Base-by-base conservation (phyloP, 1,284 basidiomycete species). In the Thecaphora frezii region DNA sequence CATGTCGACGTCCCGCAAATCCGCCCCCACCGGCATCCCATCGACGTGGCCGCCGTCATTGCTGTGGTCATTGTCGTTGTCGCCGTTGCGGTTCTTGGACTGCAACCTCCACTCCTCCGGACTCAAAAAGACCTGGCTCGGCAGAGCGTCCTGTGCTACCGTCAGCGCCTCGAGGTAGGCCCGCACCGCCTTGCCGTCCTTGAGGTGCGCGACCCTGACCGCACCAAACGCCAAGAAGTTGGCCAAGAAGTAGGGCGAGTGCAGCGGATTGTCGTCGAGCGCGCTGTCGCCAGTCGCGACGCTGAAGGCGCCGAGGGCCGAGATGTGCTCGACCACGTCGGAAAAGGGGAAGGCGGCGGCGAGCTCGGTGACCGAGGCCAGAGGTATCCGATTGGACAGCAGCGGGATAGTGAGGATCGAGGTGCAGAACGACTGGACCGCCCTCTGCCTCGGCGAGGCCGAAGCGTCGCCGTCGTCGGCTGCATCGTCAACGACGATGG, bases 81-180 rank as follows among this genome's bases (percentile, higher is more conserved):
- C 38, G 38, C n/a, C 38, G 38, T 9, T 36, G 33, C 18, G 9
- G 9, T n/a, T 8, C 19, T 8, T 9, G 18, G n/a, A 10, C 18
- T 39, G 38, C 19, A 41, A 45, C 16, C 21, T 19, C 13, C 36
- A n/a, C 33, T 22, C 23, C 24, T 26, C 21, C 14, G 37, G 46
- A 21, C 36, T 22, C 13, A 43, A 26, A 46, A 64, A 58, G 26
- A 33, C 43, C 18, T 51, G 39, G 28, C 44, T 38, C 3, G 57
- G 50, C 13, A 76, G 42, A 22, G 60, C 68, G 39, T 75, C 61
- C 46, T 74, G 73, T 8, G 72, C 58, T n/a, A 52, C 50, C 22
- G 71, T 66, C 19, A 78, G 48, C 13, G 66, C 66, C 2, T 52
- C 51, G 14, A 78, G 62, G 28, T 77, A 78, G 14, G 46, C 47